Conservation (phyloP, 306 rosid species). For the Alnus glutinosa region DNA sequence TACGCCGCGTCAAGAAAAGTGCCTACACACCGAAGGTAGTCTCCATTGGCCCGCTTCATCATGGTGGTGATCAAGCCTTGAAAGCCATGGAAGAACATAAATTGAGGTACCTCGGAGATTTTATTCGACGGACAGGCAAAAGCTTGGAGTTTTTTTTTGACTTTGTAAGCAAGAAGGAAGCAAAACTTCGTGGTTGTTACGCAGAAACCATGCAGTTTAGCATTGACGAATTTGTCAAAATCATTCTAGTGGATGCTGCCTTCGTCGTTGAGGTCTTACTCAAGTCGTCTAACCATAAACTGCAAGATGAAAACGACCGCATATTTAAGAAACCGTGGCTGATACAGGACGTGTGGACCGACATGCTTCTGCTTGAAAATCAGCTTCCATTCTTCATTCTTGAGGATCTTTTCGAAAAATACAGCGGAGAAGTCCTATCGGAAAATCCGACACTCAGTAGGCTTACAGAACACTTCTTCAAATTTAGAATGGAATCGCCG, state of each 20-base stretch:
- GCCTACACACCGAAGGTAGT: constrained; percentile 37
- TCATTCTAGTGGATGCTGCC: constrained; percentile 28
- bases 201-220: constrained; percentile 21
- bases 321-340: constrained; percentile 37
- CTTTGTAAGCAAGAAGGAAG: constrained; percentile 11
- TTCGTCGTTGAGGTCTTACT: constrained; percentile 38
- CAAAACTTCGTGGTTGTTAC: constrained; percentile 10
- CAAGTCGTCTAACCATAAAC: background rate
- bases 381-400: constrained; percentile 51
- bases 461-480: constrained; percentile 26
- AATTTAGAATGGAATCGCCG: background rate
- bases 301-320: constrained; percentile 18
- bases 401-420: constrained; percentile 22
- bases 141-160: constrained; percentile 8
- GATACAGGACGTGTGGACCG: constrained; percentile 35
- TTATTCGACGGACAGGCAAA: constrained; percentile 7
- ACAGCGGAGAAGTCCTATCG: no score
- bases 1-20: background rate
- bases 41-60: constrained; percentile 37
- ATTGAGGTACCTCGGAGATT: constrained; percentile 27
- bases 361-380: constrained; percentile 48
- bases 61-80: constrained; percentile 23
- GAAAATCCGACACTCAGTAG: background rate
- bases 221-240: constrained; percentile 18
- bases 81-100: constrained; percentile 36